Evolutionary conservation across 2,329 filamentous ascomycete genomes (phyloP), one percentile per base, ranked within the genome.

Genomic region (Pseudocercospora cruenta): DNA sequence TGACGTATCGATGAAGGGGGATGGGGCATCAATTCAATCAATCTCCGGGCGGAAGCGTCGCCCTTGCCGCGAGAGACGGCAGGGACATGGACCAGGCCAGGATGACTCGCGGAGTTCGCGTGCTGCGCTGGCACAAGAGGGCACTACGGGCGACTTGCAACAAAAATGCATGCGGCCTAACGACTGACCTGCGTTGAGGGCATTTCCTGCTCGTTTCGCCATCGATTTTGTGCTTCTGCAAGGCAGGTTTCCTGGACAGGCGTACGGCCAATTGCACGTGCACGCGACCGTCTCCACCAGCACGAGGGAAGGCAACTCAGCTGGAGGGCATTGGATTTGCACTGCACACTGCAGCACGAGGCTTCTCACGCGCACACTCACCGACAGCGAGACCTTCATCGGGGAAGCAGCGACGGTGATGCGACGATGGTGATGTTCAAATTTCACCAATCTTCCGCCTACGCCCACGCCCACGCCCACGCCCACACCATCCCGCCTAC

Each of bases 1-100:
- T n/a, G 19, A 39, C 54, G n/a, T n/a, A n/a, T n/a, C n/a, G 31
- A 39, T 36, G 28, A 36, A 14, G 33, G 33, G 33, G 33, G 45
- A 24, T 57, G 54, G 54, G 54, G 54, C 54, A 36, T 58, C 54
- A 58, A 39, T 39, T 39, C 36, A 39, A 16, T 39, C 36, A 39
- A 58, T 58, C 31, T 58, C 54, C 54, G 16, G n/a, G 28, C 54
- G 54, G 54, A 58, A 58, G 54, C 54, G 31, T 58, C 54, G 28
- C 28, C 54, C 54, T 58, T 58, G 31, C 54, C 54, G 54, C 54
- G 54, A 39, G n/a, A 58, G 54, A 58, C 54, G 54, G 31, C 54
- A 58, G 54, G 55, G 53, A 55, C 53, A 55, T 55, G 53, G 33
- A 58, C 55, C 31, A 58, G 55, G 55, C 55, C 31, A 22, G 55